Base-by-base conservation (phyloP, 2,329 filamentous ascomycete genomes). In the Ophiostoma novo-ulmi region DNA sequence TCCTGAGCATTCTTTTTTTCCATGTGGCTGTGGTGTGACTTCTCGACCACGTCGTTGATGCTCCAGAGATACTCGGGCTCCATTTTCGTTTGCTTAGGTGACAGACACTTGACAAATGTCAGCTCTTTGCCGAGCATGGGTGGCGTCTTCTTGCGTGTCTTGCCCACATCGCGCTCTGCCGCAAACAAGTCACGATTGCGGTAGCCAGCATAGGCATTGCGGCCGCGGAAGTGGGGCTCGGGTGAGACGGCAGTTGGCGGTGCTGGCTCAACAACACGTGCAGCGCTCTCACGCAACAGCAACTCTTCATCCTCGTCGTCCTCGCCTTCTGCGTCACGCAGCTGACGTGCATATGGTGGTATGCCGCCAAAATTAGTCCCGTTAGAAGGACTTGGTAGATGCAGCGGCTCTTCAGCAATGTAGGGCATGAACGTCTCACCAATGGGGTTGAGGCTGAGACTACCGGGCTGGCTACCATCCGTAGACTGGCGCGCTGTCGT, bases 101-200 rank as follows among this genome's bases (percentile, higher is more conserved):
- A 97, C 11, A 86, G 84, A 77, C 93, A 97, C 77, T 86, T 87
- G 44, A 93, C 91, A 78, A 97, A 97, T 36, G 85, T 83, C 70
- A 98, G 85, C 74, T 97, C 91, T 71, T 84, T 82, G 70, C 94
- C 94, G 13, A 97, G 87, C 93, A 98, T 96, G 11, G 94, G 94
- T 58, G 94, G 94, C 72, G 88, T 88, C 48, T 73, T 69, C 26
- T 74, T 77, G 31, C 84, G 84, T 81, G 88, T 85, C 36, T 83
- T 82, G 72, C 84, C 81, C 55, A 87, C 75, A 67, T 78, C 77
- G 22, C 76, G 74, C 64, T 80, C 79, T 75, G 71, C 67, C 5
- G 84, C 82, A 31, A 82, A 82, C 74, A 85, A 80, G 71, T 84
- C 84, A 76, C 83, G 81, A 72, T 82, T 80, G 75, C 79, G 79